phyloP scores from a whole-genome alignment of 2,329 filamentous ascomycete species.

The Pyricularia grisea region DNA sequence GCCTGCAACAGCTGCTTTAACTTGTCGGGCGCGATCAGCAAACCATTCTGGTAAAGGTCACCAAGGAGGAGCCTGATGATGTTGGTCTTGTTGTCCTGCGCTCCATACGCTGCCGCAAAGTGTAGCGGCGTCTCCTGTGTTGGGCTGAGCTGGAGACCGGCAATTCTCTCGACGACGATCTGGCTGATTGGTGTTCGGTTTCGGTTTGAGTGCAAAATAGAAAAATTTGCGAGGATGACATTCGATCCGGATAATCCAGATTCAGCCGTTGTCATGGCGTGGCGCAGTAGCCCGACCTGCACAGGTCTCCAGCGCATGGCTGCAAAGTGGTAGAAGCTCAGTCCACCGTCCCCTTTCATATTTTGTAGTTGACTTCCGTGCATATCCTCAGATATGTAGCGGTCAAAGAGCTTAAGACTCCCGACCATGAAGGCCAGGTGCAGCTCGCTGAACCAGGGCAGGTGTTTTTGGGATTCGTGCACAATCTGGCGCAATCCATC shows the following conservation, averaged over 20 bases:
- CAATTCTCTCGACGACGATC: neutral
- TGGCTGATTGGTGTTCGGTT: no score
- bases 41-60: neutral
- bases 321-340: neutral
- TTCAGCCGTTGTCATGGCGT: neutral
- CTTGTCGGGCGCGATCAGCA: neutral
- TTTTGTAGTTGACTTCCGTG: neutral
- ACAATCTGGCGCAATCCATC: neutral
- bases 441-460: neutral
- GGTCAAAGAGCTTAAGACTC: neutral
- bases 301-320: neutral
- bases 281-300: neutral
- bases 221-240: no score
- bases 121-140: slow-evolving; percentile 1
- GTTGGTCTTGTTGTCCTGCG: neutral
- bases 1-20: neutral
- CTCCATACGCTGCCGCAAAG: slow-evolving; percentile 4
- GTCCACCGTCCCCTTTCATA: no score
- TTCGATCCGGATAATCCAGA: neutral
- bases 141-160: neutral
- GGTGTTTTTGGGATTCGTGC: neutral
- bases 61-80: neutral
- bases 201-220: no score
- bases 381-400: neutral
- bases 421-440: neutral